Percentiles rank a stretch among this genome's conserved stretches.
phyloP scores from a whole-genome alignment of 768 basidiomycete species.

The Cubamyces sp. region DNA sequence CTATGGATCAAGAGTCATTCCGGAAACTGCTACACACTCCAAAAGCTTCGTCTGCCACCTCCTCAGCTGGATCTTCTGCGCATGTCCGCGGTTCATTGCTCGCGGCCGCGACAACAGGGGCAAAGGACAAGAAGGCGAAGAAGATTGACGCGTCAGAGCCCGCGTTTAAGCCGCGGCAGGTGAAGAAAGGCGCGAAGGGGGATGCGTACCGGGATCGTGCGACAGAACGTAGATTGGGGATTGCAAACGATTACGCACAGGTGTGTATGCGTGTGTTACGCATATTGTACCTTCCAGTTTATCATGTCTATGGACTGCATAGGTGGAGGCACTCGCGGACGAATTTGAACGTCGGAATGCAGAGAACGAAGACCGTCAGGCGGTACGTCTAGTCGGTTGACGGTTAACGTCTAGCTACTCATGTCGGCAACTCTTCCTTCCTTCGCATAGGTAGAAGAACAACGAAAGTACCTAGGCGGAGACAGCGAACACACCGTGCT shows the following conservation, averaged over 20 bases:
- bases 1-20: constrained; percentile 57
- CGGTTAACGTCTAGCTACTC: neutral
- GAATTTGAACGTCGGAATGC: constrained; percentile 75
- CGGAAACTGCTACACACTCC: constrained; percentile 50
- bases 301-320: neutral
- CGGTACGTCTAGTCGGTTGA: constrained; percentile 45
- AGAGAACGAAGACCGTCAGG: constrained; percentile 59
- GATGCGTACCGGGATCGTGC: constrained; percentile 82
- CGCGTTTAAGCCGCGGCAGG: constrained; percentile 80
- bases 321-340: constrained; percentile 82
- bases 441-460: constrained; percentile 61
- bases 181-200: constrained; percentile 58
- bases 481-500: constrained; percentile 85
- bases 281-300: too few species aligned
- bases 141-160: constrained; percentile 55
- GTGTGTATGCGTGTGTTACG: constrained; percentile 40
- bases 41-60: constrained; percentile 30
- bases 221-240: constrained; percentile 68
- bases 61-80: constrained; percentile 29
- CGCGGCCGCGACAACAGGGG: constrained; percentile 26
- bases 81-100: constrained; percentile 39
- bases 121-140: constrained; percentile 37
- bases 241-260: constrained; percentile 74
- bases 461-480: constrained; percentile 80
- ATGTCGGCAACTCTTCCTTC: neutral